A percentile compares a stretch with the other conserved stretches of the same genome.
Evolutionary conservation across 257 asterid genomes (phyloP).

Genomic region (Solanum sitiens): DNA sequence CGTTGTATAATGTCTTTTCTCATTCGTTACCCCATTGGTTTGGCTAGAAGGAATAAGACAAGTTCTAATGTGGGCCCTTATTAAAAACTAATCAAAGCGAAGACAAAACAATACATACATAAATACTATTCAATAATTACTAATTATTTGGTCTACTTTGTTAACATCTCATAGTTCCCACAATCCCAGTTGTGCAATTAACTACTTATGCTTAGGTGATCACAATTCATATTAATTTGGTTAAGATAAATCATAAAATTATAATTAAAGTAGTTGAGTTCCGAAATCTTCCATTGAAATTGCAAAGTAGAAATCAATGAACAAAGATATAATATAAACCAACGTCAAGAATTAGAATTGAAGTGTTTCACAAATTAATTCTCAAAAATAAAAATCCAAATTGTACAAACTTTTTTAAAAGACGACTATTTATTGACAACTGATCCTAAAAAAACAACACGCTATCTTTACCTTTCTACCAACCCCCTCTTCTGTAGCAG

Average conservation of each 20-base stretch:
- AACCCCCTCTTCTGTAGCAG: too few species aligned
- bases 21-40: background rate
- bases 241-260: too few species aligned
- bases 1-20: background rate
- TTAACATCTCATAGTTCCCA: background rate
- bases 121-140: background rate
- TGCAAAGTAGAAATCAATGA: background rate
- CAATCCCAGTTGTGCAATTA: background rate
- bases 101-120: background rate
- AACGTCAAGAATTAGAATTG: background rate
- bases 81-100: background rate
- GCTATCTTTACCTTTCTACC: too few species aligned
- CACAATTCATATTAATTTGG: background rate
- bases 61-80: background rate
- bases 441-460: background rate
- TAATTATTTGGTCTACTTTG: background rate
- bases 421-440: background rate
- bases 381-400: background rate
- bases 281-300: background rate
- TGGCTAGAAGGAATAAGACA: background rate
- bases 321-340: background rate
- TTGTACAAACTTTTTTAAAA: too few species aligned
- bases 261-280: background rate
- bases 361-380: background rate
- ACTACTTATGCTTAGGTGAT: background rate